Evolutionary conservation across 768 basidiomycete genomes (phyloP), one percentile per base, ranked within the genome.

Genomic region (Kwoniella bestiolae): DNA sequence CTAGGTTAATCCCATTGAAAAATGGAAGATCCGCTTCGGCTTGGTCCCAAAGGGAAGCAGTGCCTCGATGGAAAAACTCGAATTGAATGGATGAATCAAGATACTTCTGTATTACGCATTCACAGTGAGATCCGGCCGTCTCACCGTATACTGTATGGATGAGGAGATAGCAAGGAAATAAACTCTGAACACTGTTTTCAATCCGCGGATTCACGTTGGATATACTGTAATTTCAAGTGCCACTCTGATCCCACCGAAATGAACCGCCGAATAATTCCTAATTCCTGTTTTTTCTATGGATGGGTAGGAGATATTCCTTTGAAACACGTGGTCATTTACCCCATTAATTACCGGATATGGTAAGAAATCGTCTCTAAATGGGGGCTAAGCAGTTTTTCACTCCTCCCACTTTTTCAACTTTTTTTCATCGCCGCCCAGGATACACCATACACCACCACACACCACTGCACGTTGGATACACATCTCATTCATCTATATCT

Each of bases 401-500:
- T 23, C 47, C 26, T 49, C 23, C 23, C 47, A 11, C 47, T 28
- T 49, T 28, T 49, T 14, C 16, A 28, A 21, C 11, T 49, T 21
- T 49, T 21, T 18, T 49, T 49, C 47, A 49, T 49, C 50, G 26
- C 38, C 38, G 38, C 38, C 38, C 45, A n/a, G n/a, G n/a, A n/a
- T n/a, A 26, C 45, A 47, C 49, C 26, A 26, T 51, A 56, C 28
- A 58, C 55, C 38, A 44, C 21, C 56, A 26, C 4, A 26, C 2
- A 14, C 41, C 45, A 26, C 34, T 38, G 28, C 56, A 34, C 34
- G 31, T 61, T 32, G 23, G 18, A 49, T 34, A 29, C 38, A 32
- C n/a, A 31, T 56, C 2, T 34, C 45, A 28, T 60, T 44, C 23
- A 31, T 53, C 45, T 63, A 49, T 56, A 50, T 53, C 31, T 45